Base-by-base conservation (phyloP, 176 grass and related monocot genomes). In the Poa annua region DNA sequence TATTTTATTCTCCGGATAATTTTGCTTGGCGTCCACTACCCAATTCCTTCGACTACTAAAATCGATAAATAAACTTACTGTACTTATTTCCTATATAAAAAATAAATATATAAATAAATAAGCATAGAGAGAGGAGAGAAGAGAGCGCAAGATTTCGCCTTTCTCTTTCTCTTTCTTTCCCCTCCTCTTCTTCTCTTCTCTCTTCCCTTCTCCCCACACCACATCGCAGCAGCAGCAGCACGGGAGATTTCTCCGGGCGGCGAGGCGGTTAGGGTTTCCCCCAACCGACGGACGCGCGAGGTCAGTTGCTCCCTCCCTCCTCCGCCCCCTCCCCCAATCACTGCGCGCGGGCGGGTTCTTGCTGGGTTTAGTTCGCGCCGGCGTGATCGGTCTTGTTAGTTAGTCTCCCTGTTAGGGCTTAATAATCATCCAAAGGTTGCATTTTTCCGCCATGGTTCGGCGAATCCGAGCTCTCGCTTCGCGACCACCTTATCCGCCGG, bases 71-170 rank as follows among this genome's bases (percentile, higher is more conserved):
- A 35, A 35, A 4, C 2, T 35, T n/a, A n/a, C n/a, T n/a, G n/a
- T 29, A 29, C 29, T 29, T 29, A 29, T 20, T 51, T 29, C 13
- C 1, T 9, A 3, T 38, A 29, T 38, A n/a, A 56, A 41, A 6
- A 34, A 36, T 36, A 36, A 4, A 36, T 36, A 36, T 36, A 4
- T 36, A 36, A 4, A 4, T 36, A 52, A 54, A 7, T 2, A 8
- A 53, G 25, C 5, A 17, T 55, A 0, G 15, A 9, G n/a, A 53
- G 5, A 21, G 16, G 71, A 29, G 21, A 45, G 38, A 7, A 22
- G 77, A 79, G 62, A 16, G 78, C 26, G 29, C 44, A 67, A 67
- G 62, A 52, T 80, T 67, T 80, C 17, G 39, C 44, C 60, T 26
- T 64, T 60, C 38, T 60, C 17, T 19, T 19, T 74, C 71, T 3